phyloP scores from a whole-genome alignment of 1,284 basidiomycete species.

The Clitocybe nebularis region DNA sequence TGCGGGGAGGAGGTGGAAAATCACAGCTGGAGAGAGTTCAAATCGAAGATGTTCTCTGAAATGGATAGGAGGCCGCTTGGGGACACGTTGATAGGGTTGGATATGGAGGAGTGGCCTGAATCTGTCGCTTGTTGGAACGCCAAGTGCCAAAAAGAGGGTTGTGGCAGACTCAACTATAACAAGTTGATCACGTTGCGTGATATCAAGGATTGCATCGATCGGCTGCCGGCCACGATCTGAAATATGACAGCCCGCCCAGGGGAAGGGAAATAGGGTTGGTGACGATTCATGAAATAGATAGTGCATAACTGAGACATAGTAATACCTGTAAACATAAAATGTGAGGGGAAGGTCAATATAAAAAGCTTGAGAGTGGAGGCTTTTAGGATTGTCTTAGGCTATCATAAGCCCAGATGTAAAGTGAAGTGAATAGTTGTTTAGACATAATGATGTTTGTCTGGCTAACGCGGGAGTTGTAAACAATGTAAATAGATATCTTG shows the following conservation, averaged over 20 bases:
- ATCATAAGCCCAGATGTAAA: too few relatives aligned
- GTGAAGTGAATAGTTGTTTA: too few relatives aligned
- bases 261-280: too few relatives aligned
- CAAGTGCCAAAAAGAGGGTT: constrained; percentile 24
- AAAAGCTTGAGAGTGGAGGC: too few relatives aligned
- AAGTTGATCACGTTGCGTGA: constrained; percentile 24
- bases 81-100: constrained; percentile 31
- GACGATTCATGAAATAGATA: not conserved
- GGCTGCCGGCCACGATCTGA: constrained; percentile 21
- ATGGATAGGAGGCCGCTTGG: constrained; percentile 37
- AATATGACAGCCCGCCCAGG: not conserved
- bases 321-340: not conserved
- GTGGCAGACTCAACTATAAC: constrained; percentile 27
- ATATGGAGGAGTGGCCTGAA: constrained; percentile 32
- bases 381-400: too few relatives aligned
- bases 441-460: too few relatives aligned
- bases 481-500: too few relatives aligned
- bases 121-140: constrained; percentile 31
- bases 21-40: constrained; percentile 33
- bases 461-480: too few relatives aligned
- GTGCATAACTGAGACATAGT: not conserved
- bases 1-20: constrained; percentile 28
- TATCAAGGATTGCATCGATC: constrained; percentile 24
- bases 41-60: constrained; percentile 33
- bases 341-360: too few relatives aligned